Percentiles rank a stretch among this genome's conserved stretches.
Conservation (phyloP, 805 yeast genomes). For the Candida ponderosae region DNA sequence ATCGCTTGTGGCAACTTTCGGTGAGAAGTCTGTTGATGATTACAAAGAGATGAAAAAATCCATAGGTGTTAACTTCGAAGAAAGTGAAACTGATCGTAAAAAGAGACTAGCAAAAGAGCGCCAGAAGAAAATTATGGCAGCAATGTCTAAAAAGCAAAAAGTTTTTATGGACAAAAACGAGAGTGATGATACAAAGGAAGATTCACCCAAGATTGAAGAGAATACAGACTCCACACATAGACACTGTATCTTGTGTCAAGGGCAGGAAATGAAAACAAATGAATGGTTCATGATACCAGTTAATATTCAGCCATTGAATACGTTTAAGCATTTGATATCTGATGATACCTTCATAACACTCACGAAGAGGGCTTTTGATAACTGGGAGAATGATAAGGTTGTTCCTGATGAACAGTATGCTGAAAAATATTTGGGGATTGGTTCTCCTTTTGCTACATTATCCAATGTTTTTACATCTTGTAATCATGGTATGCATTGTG, state of each 20-base stretch:
- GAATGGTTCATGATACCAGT: slow-evolving; percentile 32
- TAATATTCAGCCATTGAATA: slow-evolving; percentile 23
- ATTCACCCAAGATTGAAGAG: slow-evolving; percentile 1
- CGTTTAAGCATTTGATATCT: slow-evolving; percentile 14
- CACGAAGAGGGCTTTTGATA: slow-evolving; percentile 8
- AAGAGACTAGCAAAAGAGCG: slow-evolving; percentile 54
- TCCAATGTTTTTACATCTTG: slow-evolving; percentile 44
- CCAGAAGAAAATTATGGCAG: slow-evolving; percentile 52
- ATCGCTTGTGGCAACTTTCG: slow-evolving; percentile 48
- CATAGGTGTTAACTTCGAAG: slow-evolving; percentile 29
- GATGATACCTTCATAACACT: neutral
- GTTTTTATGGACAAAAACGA: slow-evolving; percentile 55
- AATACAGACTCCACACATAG: slow-evolving; percentile 21
- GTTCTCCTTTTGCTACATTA: slow-evolving; percentile 14
- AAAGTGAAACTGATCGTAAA: slow-evolving; percentile 47
- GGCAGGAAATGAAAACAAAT: slow-evolving; percentile 34
- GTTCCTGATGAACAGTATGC: slow-evolving; percentile 1
- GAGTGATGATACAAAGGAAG: slow-evolving; percentile 36
- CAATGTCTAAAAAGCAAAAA: slow-evolving; percentile 66
- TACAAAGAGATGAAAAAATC: slow-evolving; percentile 41
- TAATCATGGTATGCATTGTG: slow-evolving; percentile 87
- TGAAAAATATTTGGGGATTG: slow-evolving; percentile 21
- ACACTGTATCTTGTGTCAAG: slow-evolving; percentile 55
- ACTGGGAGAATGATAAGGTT: slow-evolving; percentile 17
- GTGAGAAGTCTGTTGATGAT: slow-evolving; percentile 40